A percentile compares a stretch with the other conserved stretches of the same genome.
These are phyloP conservation scores for Plasmopara muralis DNA, from an alignment of 352 stramenopile species.

Conservation along the genomic window DNA sequence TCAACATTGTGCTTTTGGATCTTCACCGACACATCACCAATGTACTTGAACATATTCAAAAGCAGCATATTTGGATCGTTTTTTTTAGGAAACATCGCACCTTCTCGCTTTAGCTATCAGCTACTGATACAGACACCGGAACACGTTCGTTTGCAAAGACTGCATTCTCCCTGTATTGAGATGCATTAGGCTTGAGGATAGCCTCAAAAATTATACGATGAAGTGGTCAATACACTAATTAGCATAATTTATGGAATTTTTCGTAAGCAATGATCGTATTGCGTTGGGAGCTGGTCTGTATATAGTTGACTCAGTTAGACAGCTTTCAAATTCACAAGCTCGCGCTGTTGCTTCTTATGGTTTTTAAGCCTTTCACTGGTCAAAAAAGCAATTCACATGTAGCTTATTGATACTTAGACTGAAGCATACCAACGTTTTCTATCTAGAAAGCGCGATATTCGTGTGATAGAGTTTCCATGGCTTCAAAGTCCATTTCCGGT, in stretches of 20 bases:
- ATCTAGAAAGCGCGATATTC: constrained; percentile 1
- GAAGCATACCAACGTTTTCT: neutral
- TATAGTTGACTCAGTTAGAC: neutral
- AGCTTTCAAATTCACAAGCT: constrained; percentile 2
- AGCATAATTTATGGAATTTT: neutral
- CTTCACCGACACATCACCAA: neutral
- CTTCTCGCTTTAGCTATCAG: constrained; percentile 10
- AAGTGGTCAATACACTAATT: neutral
- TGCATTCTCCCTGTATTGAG: constrained; percentile 6
- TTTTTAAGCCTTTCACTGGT: neutral
- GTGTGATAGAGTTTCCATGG: neutral
- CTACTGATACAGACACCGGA: constrained; percentile 8
- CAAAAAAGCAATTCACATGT: neutral
- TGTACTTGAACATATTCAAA: constrained; percentile 9
- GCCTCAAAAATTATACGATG: neutral
- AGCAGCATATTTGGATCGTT: neutral
- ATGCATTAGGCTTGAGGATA: neutral
- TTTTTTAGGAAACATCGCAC: constrained; percentile 14
- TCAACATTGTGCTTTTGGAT: neutral
- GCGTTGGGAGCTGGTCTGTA: neutral
- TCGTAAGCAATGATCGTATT: neutral
- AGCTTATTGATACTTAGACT: neutral
- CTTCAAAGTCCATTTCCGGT: neutral
- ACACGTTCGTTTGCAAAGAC: constrained; percentile 3
- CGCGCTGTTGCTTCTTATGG: neutral